Conservation (phyloP, 495 filamentous ascomycete genomes). For the Lichenothelia convexa region DNA sequence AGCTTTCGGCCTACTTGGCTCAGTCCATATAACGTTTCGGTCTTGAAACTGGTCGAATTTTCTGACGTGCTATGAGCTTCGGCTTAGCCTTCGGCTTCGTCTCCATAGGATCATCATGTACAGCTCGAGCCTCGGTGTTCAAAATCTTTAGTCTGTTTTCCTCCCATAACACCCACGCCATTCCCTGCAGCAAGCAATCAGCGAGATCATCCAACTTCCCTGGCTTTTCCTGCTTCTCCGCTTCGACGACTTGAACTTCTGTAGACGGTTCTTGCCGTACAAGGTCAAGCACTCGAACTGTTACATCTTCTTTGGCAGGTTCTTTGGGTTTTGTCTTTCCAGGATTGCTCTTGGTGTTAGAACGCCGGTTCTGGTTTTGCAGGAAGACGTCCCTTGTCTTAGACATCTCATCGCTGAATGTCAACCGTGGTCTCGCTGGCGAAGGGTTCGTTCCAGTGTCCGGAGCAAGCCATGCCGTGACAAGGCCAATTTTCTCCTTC, state of each 20-base stretch:
- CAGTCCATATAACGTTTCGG: too few relatives aligned
- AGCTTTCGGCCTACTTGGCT: too few relatives aligned
- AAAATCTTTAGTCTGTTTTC: slow-evolving; percentile 34
- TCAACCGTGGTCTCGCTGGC: slow-evolving; percentile 7
- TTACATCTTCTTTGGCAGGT: slow-evolving; percentile 3
- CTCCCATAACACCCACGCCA: slow-evolving; percentile 77
- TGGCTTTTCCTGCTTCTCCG: slow-evolving; percentile 9
- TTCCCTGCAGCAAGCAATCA: slow-evolving; percentile 72
- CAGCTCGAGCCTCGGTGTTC: not conserved
- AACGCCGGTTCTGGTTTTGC: slow-evolving; percentile 19
- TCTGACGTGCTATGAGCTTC: too few relatives aligned
- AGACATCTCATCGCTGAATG: slow-evolving; percentile 16
- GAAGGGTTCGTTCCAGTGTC: not conserved
- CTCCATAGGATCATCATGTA: not conserved
- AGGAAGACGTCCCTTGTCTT: slow-evolving; percentile 29
- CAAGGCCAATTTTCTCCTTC: slow-evolving; percentile 45
- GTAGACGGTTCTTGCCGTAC: slow-evolving; percentile 1
- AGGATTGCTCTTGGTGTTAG: slow-evolving; percentile 4
- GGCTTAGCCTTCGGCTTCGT: not conserved
- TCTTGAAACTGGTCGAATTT: too few relatives aligned
- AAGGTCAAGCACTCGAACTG: slow-evolving; percentile 2
- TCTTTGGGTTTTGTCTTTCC: slow-evolving; percentile 13
- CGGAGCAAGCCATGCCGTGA: slow-evolving; percentile 30
- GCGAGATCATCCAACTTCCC: slow-evolving; percentile 80
- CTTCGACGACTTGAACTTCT: slow-evolving; percentile 2